A percentile compares a stretch with the other conserved stretches of the same genome.
phyloP scores from a whole-genome alignment of 2,329 filamentous ascomycete species.

The Akanthomyces muscarius region DNA sequence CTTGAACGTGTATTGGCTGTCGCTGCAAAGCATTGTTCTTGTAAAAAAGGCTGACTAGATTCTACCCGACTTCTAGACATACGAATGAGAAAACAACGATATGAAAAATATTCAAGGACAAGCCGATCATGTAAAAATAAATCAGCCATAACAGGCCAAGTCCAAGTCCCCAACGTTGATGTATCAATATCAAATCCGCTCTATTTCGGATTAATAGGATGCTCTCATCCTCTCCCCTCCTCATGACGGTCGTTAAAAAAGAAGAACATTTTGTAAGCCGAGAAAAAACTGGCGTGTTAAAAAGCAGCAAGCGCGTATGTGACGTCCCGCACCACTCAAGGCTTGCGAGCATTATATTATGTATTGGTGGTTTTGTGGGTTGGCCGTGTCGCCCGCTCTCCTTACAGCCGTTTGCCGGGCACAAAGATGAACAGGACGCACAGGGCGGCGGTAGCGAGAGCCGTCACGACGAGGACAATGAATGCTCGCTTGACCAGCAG shows the following conservation, averaged over 20 bases:
- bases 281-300: not conserved
- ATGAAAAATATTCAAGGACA: not conserved
- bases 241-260: slow-evolving; percentile 11
- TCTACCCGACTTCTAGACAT: not conserved
- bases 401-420: slow-evolving; percentile 74
- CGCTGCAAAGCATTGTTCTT: not conserved
- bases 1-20: not conserved
- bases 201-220: not conserved
- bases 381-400: not conserved
- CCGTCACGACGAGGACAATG: slow-evolving; percentile 73
- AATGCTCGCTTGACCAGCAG: slow-evolving; percentile 78
- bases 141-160: not conserved
- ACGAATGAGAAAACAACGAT: not conserved
- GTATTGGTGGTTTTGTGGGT: not conserved
- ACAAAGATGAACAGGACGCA: slow-evolving; percentile 92
- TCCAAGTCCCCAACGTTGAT: not conserved
- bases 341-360: slow-evolving; percentile 4
- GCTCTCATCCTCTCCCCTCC: not conserved
- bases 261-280: not conserved
- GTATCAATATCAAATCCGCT: slow-evolving; percentile 6
- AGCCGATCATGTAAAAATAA: not conserved
- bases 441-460: slow-evolving; percentile 74
- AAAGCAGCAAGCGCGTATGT: not conserved
- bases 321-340: slow-evolving; percentile 3
- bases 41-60: not conserved